phyloP scores from a whole-genome alignment of 148 eudicot species.

The Camellia japonica region DNA sequence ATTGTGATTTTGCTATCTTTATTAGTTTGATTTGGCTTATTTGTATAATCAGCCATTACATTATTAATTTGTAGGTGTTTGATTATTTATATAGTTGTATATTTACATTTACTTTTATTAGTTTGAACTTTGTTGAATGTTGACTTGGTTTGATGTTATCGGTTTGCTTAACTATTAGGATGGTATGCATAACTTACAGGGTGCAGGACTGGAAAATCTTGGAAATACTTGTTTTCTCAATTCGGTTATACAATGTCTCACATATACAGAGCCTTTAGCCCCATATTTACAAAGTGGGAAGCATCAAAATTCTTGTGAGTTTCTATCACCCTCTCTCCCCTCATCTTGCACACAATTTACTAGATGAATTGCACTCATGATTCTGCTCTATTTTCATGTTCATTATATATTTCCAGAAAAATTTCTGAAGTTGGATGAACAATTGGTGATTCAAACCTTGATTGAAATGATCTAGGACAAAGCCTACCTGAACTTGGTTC shows the following conservation, averaged over 20 bases:
- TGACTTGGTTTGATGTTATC: background rate
- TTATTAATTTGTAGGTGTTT: no score
- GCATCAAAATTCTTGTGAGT: slow-evolving; percentile 87
- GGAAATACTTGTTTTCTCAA: slow-evolving; percentile 95
- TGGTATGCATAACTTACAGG: slow-evolving; percentile 39
- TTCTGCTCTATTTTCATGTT: background rate
- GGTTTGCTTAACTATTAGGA: slow-evolving; percentile 8
- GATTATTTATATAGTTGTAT: no score
- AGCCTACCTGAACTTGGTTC: background rate
- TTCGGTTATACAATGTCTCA: slow-evolving; percentile 84
- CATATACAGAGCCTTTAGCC: slow-evolving; percentile 90
- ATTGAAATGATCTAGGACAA: background rate
- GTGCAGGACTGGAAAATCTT: slow-evolving; percentile 88
- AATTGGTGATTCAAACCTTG: background rate
- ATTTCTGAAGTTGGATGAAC: background rate
- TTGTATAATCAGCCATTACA: no score
- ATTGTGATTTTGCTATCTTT: no score
- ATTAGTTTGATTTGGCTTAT: no score
- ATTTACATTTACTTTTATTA: no score
- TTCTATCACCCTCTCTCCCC: background rate
- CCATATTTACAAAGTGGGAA: slow-evolving; percentile 90
- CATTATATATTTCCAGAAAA: background rate
- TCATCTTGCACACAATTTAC: background rate
- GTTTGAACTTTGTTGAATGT: no score
- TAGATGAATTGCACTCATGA: background rate